Evolutionary conservation across 2,329 filamentous ascomycete species (phyloP).

Genomic region (Ophiocordyceps unilateralis): DNA sequence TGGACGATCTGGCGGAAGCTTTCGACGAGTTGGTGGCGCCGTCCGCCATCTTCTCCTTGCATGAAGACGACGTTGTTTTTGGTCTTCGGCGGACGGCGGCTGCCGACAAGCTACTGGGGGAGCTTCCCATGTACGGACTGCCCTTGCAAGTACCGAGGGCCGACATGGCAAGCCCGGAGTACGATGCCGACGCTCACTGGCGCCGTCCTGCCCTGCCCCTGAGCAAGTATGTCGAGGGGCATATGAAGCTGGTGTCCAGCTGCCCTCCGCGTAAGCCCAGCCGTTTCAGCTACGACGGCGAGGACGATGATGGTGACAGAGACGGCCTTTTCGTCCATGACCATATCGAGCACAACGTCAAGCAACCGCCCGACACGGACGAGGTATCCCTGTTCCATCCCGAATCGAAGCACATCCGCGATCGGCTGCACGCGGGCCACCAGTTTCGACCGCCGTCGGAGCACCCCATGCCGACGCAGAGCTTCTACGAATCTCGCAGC

Average conservation of each 20-base stretch:
- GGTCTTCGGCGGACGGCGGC: conserved; percentile 56
- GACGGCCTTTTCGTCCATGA: conserved; percentile 39
- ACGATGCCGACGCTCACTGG: conserved; percentile 55
- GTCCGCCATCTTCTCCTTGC: conserved; percentile 68
- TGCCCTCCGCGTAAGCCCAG: conserved; percentile 59
- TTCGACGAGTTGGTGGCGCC: conserved; percentile 41
- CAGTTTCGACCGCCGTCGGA: conserved; percentile 89
- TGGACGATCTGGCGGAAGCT: conserved; percentile 20
- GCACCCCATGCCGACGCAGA: conserved; percentile 73
- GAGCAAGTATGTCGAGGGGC: conserved; percentile 72
- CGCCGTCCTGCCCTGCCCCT: conserved; percentile 63
- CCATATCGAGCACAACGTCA: conserved; percentile 23
- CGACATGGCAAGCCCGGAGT: conserved; percentile 38
- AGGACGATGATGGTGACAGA: conserved; percentile 30
- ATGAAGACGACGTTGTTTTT: conserved; percentile 68
- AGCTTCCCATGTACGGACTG: conserved; percentile 64
- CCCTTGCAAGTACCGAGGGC: conserved; percentile 40
- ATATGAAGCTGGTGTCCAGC: conserved; percentile 51
- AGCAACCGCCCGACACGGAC: conserved; percentile 49
- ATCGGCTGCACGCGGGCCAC: conserved; percentile 78
- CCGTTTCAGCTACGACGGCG: conserved; percentile 60
- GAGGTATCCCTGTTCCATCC: conserved; percentile 78
- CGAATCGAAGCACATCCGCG: conserved; percentile 76
- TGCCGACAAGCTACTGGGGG: conserved; percentile 59
- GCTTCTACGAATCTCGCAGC: conserved; percentile 74